phyloP scores from a whole-genome alignment of 345 rosid species.

The Theobroma cacao region DNA sequence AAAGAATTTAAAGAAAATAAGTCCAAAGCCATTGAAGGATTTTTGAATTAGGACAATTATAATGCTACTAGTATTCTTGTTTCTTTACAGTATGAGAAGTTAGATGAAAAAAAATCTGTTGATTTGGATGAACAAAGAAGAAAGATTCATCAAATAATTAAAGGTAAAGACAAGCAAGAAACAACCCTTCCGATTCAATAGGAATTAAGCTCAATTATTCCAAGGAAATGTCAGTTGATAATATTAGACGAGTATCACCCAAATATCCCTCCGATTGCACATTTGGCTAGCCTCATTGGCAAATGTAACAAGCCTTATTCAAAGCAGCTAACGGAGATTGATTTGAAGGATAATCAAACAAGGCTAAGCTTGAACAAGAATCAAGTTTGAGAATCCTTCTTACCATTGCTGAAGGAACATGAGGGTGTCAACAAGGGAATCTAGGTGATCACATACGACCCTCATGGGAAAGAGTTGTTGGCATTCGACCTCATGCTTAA shows the following conservation, averaged over 20 bases:
- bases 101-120: too few species aligned
- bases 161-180: background rate
- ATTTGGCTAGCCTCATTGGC: background rate
- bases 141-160: too few species aligned
- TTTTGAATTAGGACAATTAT: too few species aligned
- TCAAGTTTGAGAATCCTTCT: background rate
- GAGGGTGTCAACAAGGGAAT: background rate
- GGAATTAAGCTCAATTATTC: too few species aligned
- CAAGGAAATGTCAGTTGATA: background rate
- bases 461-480: background rate
- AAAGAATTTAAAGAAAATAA: too few species aligned
- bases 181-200: too few species aligned
- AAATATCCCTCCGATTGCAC: background rate
- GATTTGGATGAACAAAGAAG: too few species aligned
- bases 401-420: background rate
- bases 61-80: too few species aligned
- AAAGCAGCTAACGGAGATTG: background rate
- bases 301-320: background rate
- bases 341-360: background rate
- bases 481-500: too few species aligned
- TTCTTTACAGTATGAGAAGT: too few species aligned
- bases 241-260: background rate
- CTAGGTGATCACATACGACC: background rate
- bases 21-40: too few species aligned
- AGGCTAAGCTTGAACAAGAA: background rate